phyloP scores from a whole-genome alignment of 148 eudicot species.

The Drosera capensis region DNA sequence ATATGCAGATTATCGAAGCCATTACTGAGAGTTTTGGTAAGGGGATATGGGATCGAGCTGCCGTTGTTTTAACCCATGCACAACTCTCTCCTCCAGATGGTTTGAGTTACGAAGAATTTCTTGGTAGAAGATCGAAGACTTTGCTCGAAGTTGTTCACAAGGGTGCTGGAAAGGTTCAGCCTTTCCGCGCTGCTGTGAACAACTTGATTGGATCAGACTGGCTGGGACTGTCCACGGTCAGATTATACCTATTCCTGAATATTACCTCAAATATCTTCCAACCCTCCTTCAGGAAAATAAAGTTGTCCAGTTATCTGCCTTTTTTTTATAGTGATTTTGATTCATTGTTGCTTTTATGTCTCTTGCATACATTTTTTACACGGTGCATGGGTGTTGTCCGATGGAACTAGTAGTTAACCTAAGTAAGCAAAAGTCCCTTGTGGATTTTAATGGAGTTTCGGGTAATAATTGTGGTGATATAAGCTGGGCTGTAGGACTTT shows the following conservation, averaged over 20 bases:
- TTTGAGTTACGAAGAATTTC: slow-evolving; percentile 74
- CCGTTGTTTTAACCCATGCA: slow-evolving; percentile 87
- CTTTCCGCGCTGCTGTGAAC: not conserved
- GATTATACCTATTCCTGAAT: too few species aligned
- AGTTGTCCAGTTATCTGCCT: slow-evolving; percentile 16
- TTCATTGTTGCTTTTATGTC: not conserved
- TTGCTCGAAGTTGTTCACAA: slow-evolving; percentile 55
- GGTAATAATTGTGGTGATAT: too few species aligned
- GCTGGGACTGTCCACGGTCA: too few species aligned
- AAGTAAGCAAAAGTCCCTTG: too few species aligned
- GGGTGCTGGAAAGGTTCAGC: slow-evolving; percentile 51
- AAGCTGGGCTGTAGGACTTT: too few species aligned
- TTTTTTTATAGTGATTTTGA: not conserved
- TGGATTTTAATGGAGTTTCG: slow-evolving; percentile 1
- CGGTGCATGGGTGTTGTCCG: not conserved
- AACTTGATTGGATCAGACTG: too few species aligned
- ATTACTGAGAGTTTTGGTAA: slow-evolving; percentile 83
- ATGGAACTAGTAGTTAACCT: not conserved
- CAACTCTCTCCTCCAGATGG: slow-evolving; percentile 95
- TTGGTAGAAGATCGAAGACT: slow-evolving; percentile 69
- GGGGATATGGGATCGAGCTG: slow-evolving; percentile 70
- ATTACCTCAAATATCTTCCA: too few species aligned
- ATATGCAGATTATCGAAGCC: slow-evolving; percentile 68
- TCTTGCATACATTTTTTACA: not conserved
- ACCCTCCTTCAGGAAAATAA: too few species aligned